Conservation (phyloP, 345 rosid genomes). For the Lepidium aucheri region DNA sequence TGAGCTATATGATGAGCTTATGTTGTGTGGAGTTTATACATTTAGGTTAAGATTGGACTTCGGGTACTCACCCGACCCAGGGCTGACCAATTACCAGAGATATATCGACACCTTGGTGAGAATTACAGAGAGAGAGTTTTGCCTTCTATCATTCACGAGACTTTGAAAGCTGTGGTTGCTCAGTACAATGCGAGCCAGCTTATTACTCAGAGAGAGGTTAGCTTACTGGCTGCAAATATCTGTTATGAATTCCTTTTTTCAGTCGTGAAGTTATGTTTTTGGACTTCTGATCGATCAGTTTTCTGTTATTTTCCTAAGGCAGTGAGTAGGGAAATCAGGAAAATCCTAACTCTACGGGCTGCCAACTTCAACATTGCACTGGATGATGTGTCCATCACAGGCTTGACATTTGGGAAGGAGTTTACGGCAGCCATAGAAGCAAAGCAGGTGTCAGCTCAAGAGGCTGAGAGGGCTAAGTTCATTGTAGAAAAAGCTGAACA, state of each 20-base stretch:
- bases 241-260: neutral
- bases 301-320: conserved; percentile 21
- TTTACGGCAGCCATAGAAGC: conserved; percentile 86
- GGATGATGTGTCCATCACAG: conserved; percentile 80
- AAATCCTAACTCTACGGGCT: conserved; percentile 62
- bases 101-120: conserved; percentile 66
- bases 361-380: conserved; percentile 53
- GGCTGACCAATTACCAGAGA: conserved; percentile 52
- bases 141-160: conserved; percentile 77
- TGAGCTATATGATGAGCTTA: neutral
- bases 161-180: conserved; percentile 81
- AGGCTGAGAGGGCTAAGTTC: conserved; percentile 84
- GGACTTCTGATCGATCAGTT: neutral
- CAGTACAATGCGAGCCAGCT: conserved; percentile 89
- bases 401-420: conserved; percentile 79
- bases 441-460: conserved; percentile 86
- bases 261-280: neutral
- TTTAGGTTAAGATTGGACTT: conserved; percentile 76
- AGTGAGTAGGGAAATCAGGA: conserved; percentile 74
- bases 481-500: conserved; percentile 88
- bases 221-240: neutral
- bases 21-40: neutral
- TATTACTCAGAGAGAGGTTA: conserved; percentile 83
- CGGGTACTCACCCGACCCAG: conserved; percentile 81
- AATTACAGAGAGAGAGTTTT: conserved; percentile 66